phyloP scores from a whole-genome alignment of 106 monocot genomes.

The Dendrobium chrysotoxum region DNA sequence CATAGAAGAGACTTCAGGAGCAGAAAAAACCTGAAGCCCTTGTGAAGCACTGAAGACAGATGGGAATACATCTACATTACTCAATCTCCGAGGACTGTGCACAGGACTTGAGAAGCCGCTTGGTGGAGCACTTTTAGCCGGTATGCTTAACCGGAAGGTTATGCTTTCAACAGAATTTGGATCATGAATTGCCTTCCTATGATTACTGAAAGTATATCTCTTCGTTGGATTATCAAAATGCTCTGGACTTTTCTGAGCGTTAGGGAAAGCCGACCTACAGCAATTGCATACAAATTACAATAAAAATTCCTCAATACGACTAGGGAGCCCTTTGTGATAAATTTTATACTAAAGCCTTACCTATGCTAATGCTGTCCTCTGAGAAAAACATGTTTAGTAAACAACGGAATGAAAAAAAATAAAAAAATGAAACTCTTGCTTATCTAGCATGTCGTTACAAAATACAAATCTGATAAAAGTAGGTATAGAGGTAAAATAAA shows the following conservation, averaged over 20 bases:
- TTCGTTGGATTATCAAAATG: slow-evolving; percentile 15
- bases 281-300: slow-evolving; percentile 6
- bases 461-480: too few species aligned
- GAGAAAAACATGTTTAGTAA: not conserved
- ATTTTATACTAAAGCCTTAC: not conserved
- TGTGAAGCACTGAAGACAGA: slow-evolving; percentile 20
- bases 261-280: slow-evolving; percentile 26
- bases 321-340: not conserved
- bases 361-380: not conserved
- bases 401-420: not conserved
- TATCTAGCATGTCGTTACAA: not conserved
- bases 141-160: slow-evolving; percentile 44
- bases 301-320: not conserved
- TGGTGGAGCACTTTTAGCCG: slow-evolving; percentile 77
- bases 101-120: slow-evolving; percentile 77
- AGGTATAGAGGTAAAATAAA: too few species aligned
- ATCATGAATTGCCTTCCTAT: slow-evolving; percentile 29
- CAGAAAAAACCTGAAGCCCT: slow-evolving; percentile 33
- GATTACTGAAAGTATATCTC: slow-evolving; percentile 21
- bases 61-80: slow-evolving; percentile 37
- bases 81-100: slow-evolving; percentile 54
- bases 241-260: slow-evolving; percentile 27
- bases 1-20: slow-evolving; percentile 33
- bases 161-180: slow-evolving; percentile 27
- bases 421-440: not conserved